Base-by-base conservation (phyloP, 2,329 filamentous ascomycete genomes). In the Ophiostoma novo-ulmi region DNA sequence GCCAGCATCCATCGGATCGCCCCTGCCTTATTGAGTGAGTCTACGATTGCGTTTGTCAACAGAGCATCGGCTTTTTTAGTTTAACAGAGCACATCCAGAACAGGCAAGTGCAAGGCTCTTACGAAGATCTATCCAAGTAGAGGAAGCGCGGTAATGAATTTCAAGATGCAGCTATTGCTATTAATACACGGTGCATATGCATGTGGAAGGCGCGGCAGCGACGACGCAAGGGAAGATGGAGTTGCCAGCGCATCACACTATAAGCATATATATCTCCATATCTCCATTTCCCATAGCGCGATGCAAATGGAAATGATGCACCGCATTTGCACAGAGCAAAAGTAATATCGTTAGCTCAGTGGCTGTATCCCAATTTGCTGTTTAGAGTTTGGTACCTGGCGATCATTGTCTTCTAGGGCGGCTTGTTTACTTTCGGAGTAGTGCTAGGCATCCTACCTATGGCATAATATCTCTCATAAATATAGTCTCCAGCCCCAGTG, bases 141-240 rank as follows among this genome's bases (percentile, higher is more conserved):
- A 26, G 52, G 26, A 58, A 26, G 11, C n/a, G 52, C 52, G 52
- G 52, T n/a, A 55, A 26, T 11, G 10, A 22, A 26, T 58, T 58
- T 48, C 44, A 7, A 48, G 1, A 39, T 39, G 38, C 38, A 10
- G 38, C 38, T 3, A 13, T 39, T 48, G 44, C 44, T 20, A 48
- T 48, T 48, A 58, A 58, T 58, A 58, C 52, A 58, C 22, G 52
- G 26, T 58, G 52, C 52, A 58, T 13, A 7, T 26, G 22, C 52
- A 58, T 13, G 7, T 26, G 22, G 52, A 14, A 58, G 22, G 52
- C 52, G 52, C 52, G 22, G 52, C 52, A 31, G 26, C 52, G n/a
- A 58, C 52, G 52, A 58, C 52, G 52, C 52, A 58, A 58, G 52
- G 52, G 52, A 58, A 58, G 52, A 58, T 58, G 52, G 14, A 48